Evolutionary conservation across 371 early-diverging fungal species (phyloP), one percentile per base, ranked within the genome.

Genomic region (Mortierella sp.): DNA sequence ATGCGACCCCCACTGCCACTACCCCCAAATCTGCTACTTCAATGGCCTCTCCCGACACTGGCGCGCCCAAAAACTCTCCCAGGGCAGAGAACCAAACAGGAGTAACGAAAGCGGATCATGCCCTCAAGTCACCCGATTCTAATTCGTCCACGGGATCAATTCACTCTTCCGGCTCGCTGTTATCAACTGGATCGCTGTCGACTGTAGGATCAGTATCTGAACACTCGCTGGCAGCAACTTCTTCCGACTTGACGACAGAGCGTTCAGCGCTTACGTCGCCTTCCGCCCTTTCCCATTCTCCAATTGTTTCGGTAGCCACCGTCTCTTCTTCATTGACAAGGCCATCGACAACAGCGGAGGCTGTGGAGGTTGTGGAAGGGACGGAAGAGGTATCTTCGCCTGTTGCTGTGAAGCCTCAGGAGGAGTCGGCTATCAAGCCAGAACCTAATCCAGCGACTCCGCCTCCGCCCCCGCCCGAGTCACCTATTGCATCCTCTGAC

Each of bases 401-500:
- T 46, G 19, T 67, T 53, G 21, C 51, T 19, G 46, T 69, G 19
- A 43, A 46, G 26, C 69, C 57, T 21, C 34, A 34, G 37, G 64
- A 37, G 0, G 64, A 64, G 24, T 6, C 64, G 0, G 9, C 21
- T 37, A 19, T 21, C 6, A 64, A 24, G 21, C 24, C 64, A 21
- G 64, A 34, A 21, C 16, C 64, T 37, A 64, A 14, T 13, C 64
- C 44, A 31, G 51, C 26, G 19, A 50, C 55, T 5, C 81, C 53
- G 43, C 71, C 69, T 5, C 79, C 73, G 9, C 71, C 67, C 34
- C 79, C 74, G 5, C 74, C 71, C 31, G 70, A 75, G 67, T 50
- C 75, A 11, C 51, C 67, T 34, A 48, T 64, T 50, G 53, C 61
- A 13, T 67, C 67, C 8, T 34, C 64, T 1, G 34, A 72, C 37